Evolutionary conservation across 1,284 basidiomycete genomes (phyloP).

Genomic region (Ceratobasidium theobromae): DNA sequence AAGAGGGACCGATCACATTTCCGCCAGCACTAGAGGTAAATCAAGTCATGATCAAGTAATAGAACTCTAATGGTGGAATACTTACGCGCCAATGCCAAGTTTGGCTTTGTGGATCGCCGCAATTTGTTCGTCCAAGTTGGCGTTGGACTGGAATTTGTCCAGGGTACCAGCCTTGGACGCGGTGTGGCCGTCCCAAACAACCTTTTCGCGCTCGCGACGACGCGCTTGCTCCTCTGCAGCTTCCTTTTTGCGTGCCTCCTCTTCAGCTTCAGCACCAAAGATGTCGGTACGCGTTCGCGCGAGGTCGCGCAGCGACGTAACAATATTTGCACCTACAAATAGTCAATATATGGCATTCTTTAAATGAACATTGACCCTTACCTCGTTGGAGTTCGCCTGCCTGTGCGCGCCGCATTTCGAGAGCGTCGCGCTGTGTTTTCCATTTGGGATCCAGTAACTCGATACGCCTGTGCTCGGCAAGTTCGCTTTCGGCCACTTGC

Average conservation of each 20-base stretch:
- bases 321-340: slow-evolving; percentile 73
- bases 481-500: slow-evolving; percentile 89
- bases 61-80: slow-evolving; percentile 38
- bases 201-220: slow-evolving; percentile 83
- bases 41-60: slow-evolving; percentile 19
- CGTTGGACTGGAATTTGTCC: slow-evolving; percentile 86
- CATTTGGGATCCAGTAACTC: slow-evolving; percentile 96
- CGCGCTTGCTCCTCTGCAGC: slow-evolving; percentile 80
- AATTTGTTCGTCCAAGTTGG: slow-evolving; percentile 93
- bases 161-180: slow-evolving; percentile 84
- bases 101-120: slow-evolving; percentile 89
- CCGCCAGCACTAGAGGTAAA: slow-evolving; percentile 61
- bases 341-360: neutral
- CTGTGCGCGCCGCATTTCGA: slow-evolving; percentile 88
- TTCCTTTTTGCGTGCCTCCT: slow-evolving; percentile 79
- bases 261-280: slow-evolving; percentile 86
- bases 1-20: slow-evolving; percentile 76
- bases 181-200: slow-evolving; percentile 95
- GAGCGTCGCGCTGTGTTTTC: slow-evolving; percentile 88
- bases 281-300: slow-evolving; percentile 92
- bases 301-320: slow-evolving; percentile 85
- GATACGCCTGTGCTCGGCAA: slow-evolving; percentile 98
- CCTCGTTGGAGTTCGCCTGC: slow-evolving; percentile 82
- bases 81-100: slow-evolving; percentile 72
- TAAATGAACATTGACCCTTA: slow-evolving; percentile 13